Evolutionary conservation across 2,329 filamentous ascomycete species (phyloP), one percentile per base, ranked within the genome.

Genomic region (Exophiala bonariae): DNA sequence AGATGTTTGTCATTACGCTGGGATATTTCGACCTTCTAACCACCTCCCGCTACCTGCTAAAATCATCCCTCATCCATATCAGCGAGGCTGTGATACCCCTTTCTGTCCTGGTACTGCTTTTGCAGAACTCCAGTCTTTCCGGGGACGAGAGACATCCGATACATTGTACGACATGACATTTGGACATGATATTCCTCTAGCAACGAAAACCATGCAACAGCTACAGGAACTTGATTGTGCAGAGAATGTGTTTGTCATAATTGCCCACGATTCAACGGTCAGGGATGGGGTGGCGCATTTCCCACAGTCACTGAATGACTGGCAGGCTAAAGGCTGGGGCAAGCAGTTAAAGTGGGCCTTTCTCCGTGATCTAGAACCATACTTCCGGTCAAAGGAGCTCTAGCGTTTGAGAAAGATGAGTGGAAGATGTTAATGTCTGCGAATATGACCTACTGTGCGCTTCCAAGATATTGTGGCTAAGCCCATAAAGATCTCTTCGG

Each of bases 251-350:
- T 57, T 65, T 36, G 56, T 63, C 3, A 48, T 51, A 17, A 55
- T 63, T 11, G 60, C 60, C n/a, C 63, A 66, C 40, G 64, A 63
- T 39, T 39, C 49, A 13, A 54, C 54, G 4, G 41, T 65, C 37
- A 41, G 54, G 20, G 52, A 60, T 36, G 45, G 52, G 41, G 59
- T 65, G 3, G 43, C 37, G 10, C 48, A 46, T n/a, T 51, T 47
- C 23, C 48, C 48, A 11, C 38, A 47, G 38, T n/a, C 16, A 4
- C 26, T 47, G 6, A 51, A 51, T 43, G 38, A 9, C 4, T 51
- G 48, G 48, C 47, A 46, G 34, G 48, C 19, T 11, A 47, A 48
- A 18, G 45, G 45, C 7, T 48, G 45, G 45, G 45, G 38, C 7
- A 48, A 32, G 16, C 8, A 14, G 4, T 30, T 48, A 18, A 48